Evolutionary conservation across 202 grass and related monocot genomes (phyloP).

Genomic region (Schoenoplectus triqueter): DNA sequence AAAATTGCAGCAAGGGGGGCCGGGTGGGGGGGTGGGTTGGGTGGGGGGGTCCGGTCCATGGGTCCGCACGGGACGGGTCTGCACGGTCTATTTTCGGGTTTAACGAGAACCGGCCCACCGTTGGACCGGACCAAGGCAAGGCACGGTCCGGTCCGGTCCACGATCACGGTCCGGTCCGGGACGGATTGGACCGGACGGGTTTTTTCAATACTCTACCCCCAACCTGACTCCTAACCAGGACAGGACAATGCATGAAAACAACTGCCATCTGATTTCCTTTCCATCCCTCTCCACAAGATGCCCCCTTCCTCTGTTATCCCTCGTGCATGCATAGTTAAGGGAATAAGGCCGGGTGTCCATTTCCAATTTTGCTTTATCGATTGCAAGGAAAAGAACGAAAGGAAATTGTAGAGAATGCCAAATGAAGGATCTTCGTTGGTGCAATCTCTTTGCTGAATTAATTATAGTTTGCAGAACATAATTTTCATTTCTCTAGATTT

Average conservation of each 20-base stretch:
- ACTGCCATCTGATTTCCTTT: neutral
- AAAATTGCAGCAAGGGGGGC: too few species aligned
- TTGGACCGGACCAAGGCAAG: too few species aligned
- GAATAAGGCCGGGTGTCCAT: neutral
- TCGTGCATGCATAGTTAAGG: neutral
- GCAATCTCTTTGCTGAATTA: neutral
- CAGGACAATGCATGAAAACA: conserved; percentile 26
- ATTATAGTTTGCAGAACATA: neutral
- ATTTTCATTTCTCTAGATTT: neutral
- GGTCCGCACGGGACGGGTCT: too few species aligned
- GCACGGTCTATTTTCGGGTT: too few species aligned
- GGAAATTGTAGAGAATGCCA: neutral
- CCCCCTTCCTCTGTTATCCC: neutral
- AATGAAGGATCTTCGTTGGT: neutral
- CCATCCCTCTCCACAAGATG: neutral
- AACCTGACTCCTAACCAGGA: conserved; percentile 14
- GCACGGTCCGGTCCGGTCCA: too few species aligned
- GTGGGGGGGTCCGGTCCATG: too few species aligned
- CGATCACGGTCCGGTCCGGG: too few species aligned
- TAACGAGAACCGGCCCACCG: too few species aligned
- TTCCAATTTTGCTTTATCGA: neutral
- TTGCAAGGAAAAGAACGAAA: neutral
- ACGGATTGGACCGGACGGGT: too few species aligned
- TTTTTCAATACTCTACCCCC: too few species aligned
- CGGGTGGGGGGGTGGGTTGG: too few species aligned